Percentiles rank a stretch among this genome's conserved stretches.
These are phyloP conservation scores for Haematococcus sp. DNA, from an alignment of 139 green algal genomes.

Conservation along the genomic window DNA sequence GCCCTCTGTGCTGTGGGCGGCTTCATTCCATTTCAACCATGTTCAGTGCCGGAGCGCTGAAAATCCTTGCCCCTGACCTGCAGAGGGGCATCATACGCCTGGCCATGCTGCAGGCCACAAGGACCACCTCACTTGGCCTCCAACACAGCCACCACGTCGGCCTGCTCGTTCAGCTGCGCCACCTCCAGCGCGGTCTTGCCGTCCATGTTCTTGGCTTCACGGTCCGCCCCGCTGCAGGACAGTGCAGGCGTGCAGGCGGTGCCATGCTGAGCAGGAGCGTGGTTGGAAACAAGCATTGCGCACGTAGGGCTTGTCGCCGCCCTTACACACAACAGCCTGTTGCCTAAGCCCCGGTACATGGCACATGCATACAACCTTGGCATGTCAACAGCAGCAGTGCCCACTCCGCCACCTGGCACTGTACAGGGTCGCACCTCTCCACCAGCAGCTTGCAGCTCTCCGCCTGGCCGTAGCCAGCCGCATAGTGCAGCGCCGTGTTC, in stretches of 20 bases:
- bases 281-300: too few relatives aligned
- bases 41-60: too few relatives aligned
- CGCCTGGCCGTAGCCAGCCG: slow-evolving; percentile 85
- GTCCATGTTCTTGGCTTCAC: slow-evolving; percentile 77
- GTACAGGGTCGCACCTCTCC: slow-evolving; percentile 48
- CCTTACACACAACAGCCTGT: too few relatives aligned
- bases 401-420: too few relatives aligned
- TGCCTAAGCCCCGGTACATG: too few relatives aligned
- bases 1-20: too few relatives aligned
- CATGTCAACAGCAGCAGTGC: too few relatives aligned
- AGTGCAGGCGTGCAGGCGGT: neutral
- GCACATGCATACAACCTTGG: neutral
- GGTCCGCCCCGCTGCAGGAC: slow-evolving; percentile 66
- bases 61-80: too few relatives aligned
- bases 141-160: slow-evolving; percentile 54
- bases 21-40: too few relatives aligned
- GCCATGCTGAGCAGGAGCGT: neutral
- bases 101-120: too few relatives aligned
- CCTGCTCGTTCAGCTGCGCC: slow-evolving; percentile 93
- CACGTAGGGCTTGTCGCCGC: too few relatives aligned
- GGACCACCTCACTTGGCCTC: neutral
- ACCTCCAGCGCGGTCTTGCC: slow-evolving; percentile 95
- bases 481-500: slow-evolving; percentile 94
- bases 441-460: slow-evolving; percentile 75
- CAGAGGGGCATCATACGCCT: too few relatives aligned